phyloP scores from a whole-genome alignment of 306 rosid genomes.

The Quercus mongolica region DNA sequence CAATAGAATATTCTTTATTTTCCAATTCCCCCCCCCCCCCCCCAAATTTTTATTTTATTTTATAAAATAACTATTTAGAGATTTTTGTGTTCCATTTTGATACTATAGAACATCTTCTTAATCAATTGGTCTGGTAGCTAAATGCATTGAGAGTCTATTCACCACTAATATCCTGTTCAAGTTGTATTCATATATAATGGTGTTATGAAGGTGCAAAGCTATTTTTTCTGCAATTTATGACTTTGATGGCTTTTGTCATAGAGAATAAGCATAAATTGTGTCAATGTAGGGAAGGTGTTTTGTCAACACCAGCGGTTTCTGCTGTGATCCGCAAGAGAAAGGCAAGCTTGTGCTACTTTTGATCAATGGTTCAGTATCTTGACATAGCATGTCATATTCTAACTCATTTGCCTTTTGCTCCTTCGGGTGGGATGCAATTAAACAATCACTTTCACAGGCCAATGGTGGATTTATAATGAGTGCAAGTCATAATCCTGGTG shows the following conservation, averaged over 20 bases:
- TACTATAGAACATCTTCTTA: background rate
- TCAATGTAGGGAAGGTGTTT: constrained; percentile 73
- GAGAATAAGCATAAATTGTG: constrained; percentile 12
- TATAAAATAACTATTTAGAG: background rate
- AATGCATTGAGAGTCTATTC: background rate
- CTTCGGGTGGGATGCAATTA: background rate
- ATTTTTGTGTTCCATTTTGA: background rate
- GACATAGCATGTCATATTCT: background rate
- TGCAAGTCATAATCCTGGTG: constrained; percentile 98
- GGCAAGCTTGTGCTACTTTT: constrained; percentile 42
- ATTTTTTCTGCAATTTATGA: background rate
- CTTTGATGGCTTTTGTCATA: background rate
- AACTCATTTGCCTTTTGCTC: constrained; percentile 7
- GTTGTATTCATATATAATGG: background rate
- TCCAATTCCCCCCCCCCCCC: background rate
- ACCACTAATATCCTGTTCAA: background rate
- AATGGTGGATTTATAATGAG: constrained; percentile 99
- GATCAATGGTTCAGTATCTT: constrained; percentile 22
- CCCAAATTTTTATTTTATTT: too few species aligned
- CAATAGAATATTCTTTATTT: background rate
- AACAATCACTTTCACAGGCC: constrained; percentile 52
- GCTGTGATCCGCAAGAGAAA: constrained; percentile 90
- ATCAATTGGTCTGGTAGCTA: background rate
- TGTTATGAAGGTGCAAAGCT: background rate
- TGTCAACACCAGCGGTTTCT: constrained; percentile 97